Base-by-base conservation (phyloP, 345 rosid genomes). In the Camelina neglecta region DNA sequence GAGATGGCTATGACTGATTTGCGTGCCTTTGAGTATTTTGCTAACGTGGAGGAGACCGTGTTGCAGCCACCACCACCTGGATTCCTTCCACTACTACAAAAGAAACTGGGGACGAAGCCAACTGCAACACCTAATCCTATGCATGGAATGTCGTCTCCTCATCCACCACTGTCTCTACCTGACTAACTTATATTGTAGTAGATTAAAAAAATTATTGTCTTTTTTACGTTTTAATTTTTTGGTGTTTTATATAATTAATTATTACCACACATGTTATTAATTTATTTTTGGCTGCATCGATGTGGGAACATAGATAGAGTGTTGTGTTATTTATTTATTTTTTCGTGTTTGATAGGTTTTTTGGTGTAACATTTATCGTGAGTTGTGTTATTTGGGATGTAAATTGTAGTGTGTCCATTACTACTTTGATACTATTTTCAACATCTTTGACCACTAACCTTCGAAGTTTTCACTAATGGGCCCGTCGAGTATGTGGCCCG, bases 1-100 rank as follows among this genome's bases (percentile, higher is more conserved):
- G 91, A 85, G 66, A 89, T 84, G 89, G 89, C 87, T 31, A 11
- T 41, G 45, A 41, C 45, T 41, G 45, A 41, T 41, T 41, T 41
- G 15, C 45, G 3, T 3, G 45, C 45, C 10, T 41, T 41, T 4
- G 45, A 11, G 45, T 41, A 3, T 11, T 41, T 41, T 11, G 45
- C 45, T 41, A 11, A 11, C 45, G 15, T 41, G 45, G 45, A 41
- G 15, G 0, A 4, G 12, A 4, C 5, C 15, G 15, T 41, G 45
- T 11, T 41, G 45, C 45, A 0, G 3, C 45, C 5, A 29, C 31
- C 45, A 41, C 45, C 1, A 41, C 15, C 6, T 41, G 15, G 4
- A 44, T n/a, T 4, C 16, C 2, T 44, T 13, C 13, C 48, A 33
- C 36, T 33, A 33, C 36, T 5, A 33, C 8, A 26, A 26, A 26